phyloP scores from a whole-genome alignment of 345 rosid genomes.

The Acer yangbiense region DNA sequence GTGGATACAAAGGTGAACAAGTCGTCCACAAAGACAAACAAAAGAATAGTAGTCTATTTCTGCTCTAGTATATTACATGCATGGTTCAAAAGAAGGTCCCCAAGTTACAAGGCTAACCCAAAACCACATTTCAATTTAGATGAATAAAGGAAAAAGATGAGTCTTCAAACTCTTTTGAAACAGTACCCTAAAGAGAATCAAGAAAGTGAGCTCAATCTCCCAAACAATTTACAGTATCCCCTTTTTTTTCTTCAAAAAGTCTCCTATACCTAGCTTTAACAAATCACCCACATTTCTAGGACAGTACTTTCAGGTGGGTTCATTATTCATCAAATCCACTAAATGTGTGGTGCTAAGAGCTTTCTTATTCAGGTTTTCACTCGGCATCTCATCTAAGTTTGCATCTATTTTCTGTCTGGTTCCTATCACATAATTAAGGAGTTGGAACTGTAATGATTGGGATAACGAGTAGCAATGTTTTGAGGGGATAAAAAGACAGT shows the following conservation, averaged over 20 bases:
- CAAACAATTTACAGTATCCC: neutral
- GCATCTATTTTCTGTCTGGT: neutral
- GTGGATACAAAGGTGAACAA: neutral
- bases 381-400: neutral
- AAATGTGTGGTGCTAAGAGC: no score
- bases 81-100: neutral
- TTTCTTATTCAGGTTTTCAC: neutral
- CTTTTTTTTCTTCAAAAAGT: neutral
- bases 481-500: neutral
- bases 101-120: neutral
- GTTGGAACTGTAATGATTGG: neutral
- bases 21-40: neutral
- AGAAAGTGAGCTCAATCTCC: neutral
- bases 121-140: neutral
- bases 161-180: neutral
- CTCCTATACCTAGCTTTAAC: neutral
- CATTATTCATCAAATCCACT: no score
- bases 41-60: neutral
- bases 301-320: neutral
- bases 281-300: neutral
- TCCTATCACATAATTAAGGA: conserved; percentile 2
- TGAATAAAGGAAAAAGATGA: neutral
- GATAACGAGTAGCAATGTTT: neutral
- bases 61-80: neutral
- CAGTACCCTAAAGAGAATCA: neutral